These are phyloP conservation scores for Scedosporium boydii DNA, from an alignment of 2,329 filamentous ascomycete genomes.

Conservation along the genomic window DNA sequence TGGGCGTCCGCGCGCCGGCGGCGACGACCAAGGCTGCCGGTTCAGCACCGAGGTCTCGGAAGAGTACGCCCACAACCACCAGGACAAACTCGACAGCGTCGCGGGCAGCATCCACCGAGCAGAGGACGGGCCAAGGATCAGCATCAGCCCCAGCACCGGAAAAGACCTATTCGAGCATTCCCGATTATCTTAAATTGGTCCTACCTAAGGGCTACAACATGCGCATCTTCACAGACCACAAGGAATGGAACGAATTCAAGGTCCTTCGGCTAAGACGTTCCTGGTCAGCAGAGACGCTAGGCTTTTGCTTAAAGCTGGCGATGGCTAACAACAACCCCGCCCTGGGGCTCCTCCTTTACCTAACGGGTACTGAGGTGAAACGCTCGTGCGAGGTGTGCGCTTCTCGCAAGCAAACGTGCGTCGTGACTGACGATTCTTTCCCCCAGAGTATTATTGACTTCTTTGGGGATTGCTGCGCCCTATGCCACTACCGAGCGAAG, in stretches of 20 bases:
- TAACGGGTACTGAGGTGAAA: conserved; percentile 7
- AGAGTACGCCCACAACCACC: not conserved
- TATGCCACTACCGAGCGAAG: not conserved
- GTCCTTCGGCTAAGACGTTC: not conserved
- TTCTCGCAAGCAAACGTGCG: not conserved
- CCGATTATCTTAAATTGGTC: not conserved
- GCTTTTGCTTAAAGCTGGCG: not conserved
- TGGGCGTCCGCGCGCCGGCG: too few relatives aligned
- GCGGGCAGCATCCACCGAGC: not conserved
- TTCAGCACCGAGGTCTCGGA: too few relatives aligned
- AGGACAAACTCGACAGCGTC: not conserved
- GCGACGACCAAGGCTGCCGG: too few relatives aligned
- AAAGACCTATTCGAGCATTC: not conserved
- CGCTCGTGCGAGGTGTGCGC: not conserved
- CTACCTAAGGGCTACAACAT: conserved; percentile 1
- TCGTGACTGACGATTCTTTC: not conserved
- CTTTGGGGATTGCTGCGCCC: not conserved
- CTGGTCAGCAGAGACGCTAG: not conserved
- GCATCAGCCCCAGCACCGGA: not conserved
- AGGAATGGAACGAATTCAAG: not conserved
- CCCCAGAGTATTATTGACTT: not conserved
- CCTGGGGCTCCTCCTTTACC: conserved; percentile 8
- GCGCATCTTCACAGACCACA: not conserved
- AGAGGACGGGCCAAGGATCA: not conserved
- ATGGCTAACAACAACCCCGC: not conserved